Evolutionary conservation across 106 monocot genomes (phyloP), one percentile per base, ranked within the genome.

Genomic region (Dendrobium huoshanense): DNA sequence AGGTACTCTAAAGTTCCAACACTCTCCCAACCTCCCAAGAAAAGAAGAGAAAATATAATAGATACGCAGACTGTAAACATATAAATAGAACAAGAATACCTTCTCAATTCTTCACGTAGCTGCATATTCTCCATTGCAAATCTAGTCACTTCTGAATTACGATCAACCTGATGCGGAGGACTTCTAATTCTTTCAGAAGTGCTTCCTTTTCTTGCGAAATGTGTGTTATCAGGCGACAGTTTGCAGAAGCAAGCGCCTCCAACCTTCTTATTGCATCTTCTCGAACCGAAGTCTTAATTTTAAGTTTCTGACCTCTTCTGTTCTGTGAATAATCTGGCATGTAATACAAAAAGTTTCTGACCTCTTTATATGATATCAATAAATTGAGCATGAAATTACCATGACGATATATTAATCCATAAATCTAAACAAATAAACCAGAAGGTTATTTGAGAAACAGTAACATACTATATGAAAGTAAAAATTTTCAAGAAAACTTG

Each of bases 51-150:
- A 25, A 87, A 51, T 64, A 48, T 25, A n/a, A 7, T 13, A 13
- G 4, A 56, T 0, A 8, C 31, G 10, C 19, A 78, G 22, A 68
- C 16, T 70, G 41, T 24, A 84, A 67, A 73, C 37, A 73, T 44
- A n/a, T 9, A n/a, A 75, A 75, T 59, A 7, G 78, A 82, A 17
- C 7, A 72, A 41, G 43, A 37, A 42, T 45, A 92, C 98, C 94
- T 95, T 90, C 91, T 91, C 16, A 98, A 61, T 75, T 98, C 91
- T 87, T 98, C 92, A 79, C 84, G 92, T 59, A 98, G 56, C 40
- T 92, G 92, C 80, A 95, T 85, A 80, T 91, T 95, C 84, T 98
- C 98, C 98, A 94, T 94, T 22, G 98, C 94, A 91, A 98, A 95
- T 61, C 90, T 84, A 58, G 98, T 95, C 64, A 92, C 81, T 90